A percentile compares a stretch with the other conserved stretches of the same genome.
phyloP scores from a whole-genome alignment of 345 rosid genomes.

The Camelina neglecta region DNA sequence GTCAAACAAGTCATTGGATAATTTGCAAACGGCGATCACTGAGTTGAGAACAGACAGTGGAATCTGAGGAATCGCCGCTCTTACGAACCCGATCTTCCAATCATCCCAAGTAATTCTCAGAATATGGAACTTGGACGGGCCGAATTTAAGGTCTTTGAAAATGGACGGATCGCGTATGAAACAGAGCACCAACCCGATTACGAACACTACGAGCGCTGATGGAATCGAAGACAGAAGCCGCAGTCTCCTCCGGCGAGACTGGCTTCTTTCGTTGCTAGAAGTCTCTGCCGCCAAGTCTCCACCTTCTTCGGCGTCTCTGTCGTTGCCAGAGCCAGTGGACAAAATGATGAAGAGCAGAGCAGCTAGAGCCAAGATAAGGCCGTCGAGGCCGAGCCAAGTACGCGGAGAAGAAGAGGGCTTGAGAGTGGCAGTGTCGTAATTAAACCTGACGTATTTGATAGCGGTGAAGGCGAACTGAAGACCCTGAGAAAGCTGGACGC shows the following conservation, averaged over 20 bases:
- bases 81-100: slow-evolving; percentile 81
- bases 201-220: slow-evolving; percentile 73
- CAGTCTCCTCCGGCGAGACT: slow-evolving; percentile 47
- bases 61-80: slow-evolving; percentile 90
- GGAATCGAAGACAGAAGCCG: slow-evolving; percentile 66
- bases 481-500: slow-evolving; percentile 96
- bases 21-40: slow-evolving; percentile 81
- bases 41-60: slow-evolving; percentile 79
- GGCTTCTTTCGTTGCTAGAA: not conserved
- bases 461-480: slow-evolving; percentile 89
- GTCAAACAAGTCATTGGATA: slow-evolving; percentile 77
- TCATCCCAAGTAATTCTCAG: slow-evolving; percentile 76
- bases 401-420: slow-evolving; percentile 68
- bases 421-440: slow-evolving; percentile 66
- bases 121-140: slow-evolving; percentile 66
- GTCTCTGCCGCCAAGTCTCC: slow-evolving; percentile 1
- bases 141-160: slow-evolving; percentile 56
- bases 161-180: slow-evolving; percentile 69
- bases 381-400: slow-evolving; percentile 82
- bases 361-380: slow-evolving; percentile 64
- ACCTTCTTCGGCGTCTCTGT: slow-evolving; percentile 5
- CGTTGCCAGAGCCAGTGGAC: slow-evolving; percentile 68
- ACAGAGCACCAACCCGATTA: slow-evolving; percentile 61
- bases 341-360: slow-evolving; percentile 63
- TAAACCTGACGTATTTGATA: slow-evolving; percentile 72